These are phyloP conservation scores for Chenopodium album DNA, from an alignment of 148 eudicot genomes.

Conservation along the genomic window DNA sequence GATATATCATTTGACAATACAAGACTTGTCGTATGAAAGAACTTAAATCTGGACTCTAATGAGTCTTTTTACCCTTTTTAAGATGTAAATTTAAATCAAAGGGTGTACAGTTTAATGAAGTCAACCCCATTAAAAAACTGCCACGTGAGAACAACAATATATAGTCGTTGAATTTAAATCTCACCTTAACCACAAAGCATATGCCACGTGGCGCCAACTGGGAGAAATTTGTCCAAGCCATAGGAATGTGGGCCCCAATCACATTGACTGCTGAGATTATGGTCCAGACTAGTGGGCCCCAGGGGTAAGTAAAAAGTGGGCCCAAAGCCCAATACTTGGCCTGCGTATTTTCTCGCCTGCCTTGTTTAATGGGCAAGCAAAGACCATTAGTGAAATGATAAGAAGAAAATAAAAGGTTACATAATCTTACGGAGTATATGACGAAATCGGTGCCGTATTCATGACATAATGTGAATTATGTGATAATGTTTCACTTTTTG, in stretches of 20 bases:
- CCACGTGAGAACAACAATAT: background rate
- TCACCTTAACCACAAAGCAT: background rate
- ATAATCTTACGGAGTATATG: background rate
- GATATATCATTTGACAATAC: background rate
- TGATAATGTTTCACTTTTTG: background rate
- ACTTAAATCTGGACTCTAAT: background rate
- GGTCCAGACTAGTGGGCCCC: conserved; percentile 2
- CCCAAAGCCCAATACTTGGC: conserved; percentile 4
- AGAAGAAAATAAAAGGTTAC: background rate
- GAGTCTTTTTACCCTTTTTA: background rate
- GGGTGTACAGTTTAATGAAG: background rate
- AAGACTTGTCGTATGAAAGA: background rate
- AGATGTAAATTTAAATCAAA: background rate
- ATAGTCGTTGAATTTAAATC: background rate
- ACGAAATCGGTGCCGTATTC: conserved; percentile 3
- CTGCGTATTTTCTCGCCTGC: conserved; percentile 1
- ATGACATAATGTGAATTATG: background rate
- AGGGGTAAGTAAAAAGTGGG: conserved; percentile 21
- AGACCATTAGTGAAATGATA: background rate
- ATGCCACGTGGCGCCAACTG: background rate
- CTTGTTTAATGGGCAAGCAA: conserved; percentile 16
- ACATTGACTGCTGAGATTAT: conserved; percentile 4
- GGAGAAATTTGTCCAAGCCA: background rate
- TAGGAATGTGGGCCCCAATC: background rate
- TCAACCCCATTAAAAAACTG: background rate